These are phyloP conservation scores for Sanghuangporus weigelae DNA, from an alignment of 1,284 basidiomycete species.

Conservation along the genomic window DNA sequence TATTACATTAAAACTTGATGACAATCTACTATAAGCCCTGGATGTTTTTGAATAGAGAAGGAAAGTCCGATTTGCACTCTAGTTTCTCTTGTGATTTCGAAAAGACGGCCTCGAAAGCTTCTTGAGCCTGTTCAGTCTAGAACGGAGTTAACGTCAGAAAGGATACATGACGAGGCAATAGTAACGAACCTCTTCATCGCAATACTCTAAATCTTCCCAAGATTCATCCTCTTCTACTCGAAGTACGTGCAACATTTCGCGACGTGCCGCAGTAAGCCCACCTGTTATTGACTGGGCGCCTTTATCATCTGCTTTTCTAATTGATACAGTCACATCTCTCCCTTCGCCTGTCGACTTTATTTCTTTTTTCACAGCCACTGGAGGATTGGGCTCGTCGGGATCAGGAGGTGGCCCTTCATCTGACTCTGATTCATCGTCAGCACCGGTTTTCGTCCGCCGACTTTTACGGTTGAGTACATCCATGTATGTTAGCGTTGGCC, in stretches of 20 bases:
- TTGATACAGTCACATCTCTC: constrained; percentile 71
- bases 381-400: constrained; percentile 59
- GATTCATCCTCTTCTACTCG: constrained; percentile 68
- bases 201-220: constrained; percentile 61
- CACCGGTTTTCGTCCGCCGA: constrained; percentile 40
- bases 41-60: constrained; percentile 56
- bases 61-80: constrained; percentile 55
- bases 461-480: constrained; percentile 62
- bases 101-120: constrained; percentile 55
- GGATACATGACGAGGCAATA: not conserved
- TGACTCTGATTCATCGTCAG: constrained; percentile 62
- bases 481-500: constrained; percentile 73
- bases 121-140: constrained; percentile 52
- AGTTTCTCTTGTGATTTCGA: constrained; percentile 50
- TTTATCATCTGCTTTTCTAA: constrained; percentile 63
- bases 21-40: constrained; percentile 39
- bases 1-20: not conserved
- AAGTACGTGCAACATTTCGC: constrained; percentile 66
- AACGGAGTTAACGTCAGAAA: constrained; percentile 17
- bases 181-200: constrained; percentile 51
- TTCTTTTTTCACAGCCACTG: constrained; percentile 51
- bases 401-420: constrained; percentile 76
- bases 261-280: constrained; percentile 43
- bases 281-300: constrained; percentile 40
- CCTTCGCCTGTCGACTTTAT: constrained; percentile 46